A percentile compares a stretch with the other conserved stretches of the same genome.
Conservation (phyloP, 163 green algal species). For the Coccomyxa subellipsoidea region DNA sequence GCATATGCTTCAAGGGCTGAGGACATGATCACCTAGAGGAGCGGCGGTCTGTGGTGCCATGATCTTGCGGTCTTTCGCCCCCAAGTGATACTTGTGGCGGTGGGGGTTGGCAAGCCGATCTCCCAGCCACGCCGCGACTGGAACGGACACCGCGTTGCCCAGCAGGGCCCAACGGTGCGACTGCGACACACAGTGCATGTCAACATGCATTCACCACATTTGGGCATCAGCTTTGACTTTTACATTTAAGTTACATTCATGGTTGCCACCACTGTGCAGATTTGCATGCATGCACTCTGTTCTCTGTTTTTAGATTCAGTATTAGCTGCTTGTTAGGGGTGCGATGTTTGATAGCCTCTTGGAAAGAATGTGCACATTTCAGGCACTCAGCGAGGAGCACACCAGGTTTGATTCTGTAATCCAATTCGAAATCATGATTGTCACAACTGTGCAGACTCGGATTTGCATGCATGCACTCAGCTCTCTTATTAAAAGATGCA, state of each 20-base stretch:
- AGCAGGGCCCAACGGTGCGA: slow-evolving; percentile 44
- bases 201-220: not conserved
- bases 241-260: not conserved
- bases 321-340: too few relatives aligned
- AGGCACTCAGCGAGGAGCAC: too few relatives aligned
- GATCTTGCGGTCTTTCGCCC: slow-evolving; percentile 10
- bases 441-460: too few relatives aligned
- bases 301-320: not conserved
- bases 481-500: too few relatives aligned
- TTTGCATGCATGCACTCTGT: not conserved
- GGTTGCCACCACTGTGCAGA: not conserved
- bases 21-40: not conserved
- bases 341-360: too few relatives aligned
- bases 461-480: too few relatives aligned
- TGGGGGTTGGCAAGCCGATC: slow-evolving; percentile 63
- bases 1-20: too few relatives aligned
- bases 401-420: too few relatives aligned
- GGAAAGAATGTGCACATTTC: too few relatives aligned
- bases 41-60: too few relatives aligned
- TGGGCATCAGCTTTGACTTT: not conserved
- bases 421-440: too few relatives aligned
- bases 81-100: slow-evolving; percentile 55
- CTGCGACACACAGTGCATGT: not conserved
- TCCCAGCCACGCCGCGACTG: slow-evolving; percentile 73
- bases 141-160: slow-evolving; percentile 83